Evolutionary conservation across 2,329 filamentous ascomycete species (phyloP), one percentile per base, ranked within the genome.

Genomic region (Microdochium nivale): DNA sequence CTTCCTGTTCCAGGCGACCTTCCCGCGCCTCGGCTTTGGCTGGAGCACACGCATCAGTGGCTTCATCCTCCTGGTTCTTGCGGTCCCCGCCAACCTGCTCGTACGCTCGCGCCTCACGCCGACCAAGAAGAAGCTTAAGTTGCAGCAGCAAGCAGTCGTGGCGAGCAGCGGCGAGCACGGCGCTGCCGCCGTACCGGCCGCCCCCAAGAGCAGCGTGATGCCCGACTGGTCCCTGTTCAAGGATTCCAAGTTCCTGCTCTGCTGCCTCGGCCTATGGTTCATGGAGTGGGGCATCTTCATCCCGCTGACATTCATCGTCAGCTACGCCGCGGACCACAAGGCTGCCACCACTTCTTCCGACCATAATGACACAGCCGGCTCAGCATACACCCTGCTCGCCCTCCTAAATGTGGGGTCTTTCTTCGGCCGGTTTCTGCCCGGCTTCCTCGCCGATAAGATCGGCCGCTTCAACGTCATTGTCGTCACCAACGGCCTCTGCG

Each of bases 401-500:
- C 80, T 94, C 53, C 77, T 95, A 60, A 95, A 94, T 62, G 88
- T 81, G 1, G 88, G 86, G 11, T 89, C 85, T 0, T 83, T 87
- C 50, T 70, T 94, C 8, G 90, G 90, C 2, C 81, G 90, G 23
- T 87, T 83, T 67, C 73, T 90, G 0, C 88, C 90, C 0, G 89
- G 90, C 0, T 77, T 87, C 55, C 70, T 90, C 9, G 86, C 89
- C 0, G 90, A 96, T 63, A 80, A 76, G 49, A 65, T 90, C 3
- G 90, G 90, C 0, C 81, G 89, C 3, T 95, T 89, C 71, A 95
- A 96, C 62, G 80, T 84, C 49, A 86, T 94, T 69, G 79, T 92
- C 47, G 65, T 82, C 19, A 85, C 86, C 0, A 79, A 90, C 25
- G 67, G 75, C 1, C 59, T 78, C 5, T 78, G 74, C 53, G 72